These are phyloP conservation scores for Psidium guajava DNA, from an alignment of 345 rosid species.

Conservation along the genomic window DNA sequence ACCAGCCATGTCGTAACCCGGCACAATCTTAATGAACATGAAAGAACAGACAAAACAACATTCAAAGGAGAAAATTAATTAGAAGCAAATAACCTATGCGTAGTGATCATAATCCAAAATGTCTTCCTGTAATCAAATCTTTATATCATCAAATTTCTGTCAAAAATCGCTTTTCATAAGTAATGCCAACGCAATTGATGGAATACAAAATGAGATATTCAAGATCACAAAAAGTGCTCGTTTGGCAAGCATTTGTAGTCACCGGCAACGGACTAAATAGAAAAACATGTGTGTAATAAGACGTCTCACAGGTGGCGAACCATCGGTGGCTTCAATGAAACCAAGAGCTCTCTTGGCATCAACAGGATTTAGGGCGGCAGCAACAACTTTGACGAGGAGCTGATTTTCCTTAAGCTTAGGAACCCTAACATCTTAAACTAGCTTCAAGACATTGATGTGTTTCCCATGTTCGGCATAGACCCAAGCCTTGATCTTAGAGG, in stretches of 20 bases:
- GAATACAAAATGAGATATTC: background rate
- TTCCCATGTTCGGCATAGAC: conserved; percentile 58
- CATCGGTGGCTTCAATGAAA: conserved; percentile 64
- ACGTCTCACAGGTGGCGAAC: conserved; percentile 52
- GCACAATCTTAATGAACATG: conserved; percentile 42
- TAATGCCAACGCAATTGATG: background rate
- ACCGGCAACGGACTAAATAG: background rate
- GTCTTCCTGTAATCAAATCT: background rate
- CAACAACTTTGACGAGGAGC: conserved; percentile 68
- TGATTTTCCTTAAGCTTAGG: conserved; percentile 68
- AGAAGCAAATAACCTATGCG: background rate
- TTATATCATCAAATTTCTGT: background rate
- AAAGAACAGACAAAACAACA: background rate
- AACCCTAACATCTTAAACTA: conserved; percentile 44
- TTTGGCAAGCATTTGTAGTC: background rate
- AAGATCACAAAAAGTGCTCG: background rate
- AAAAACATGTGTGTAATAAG: background rate
- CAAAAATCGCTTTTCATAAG: background rate
- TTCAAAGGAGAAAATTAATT: background rate
- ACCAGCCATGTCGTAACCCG: conserved; percentile 81
- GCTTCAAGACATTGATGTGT: conserved; percentile 44
- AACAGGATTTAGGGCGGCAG: conserved; percentile 85
- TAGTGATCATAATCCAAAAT: background rate
- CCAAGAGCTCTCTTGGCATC: conserved; percentile 72
- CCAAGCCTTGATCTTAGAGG: conserved; percentile 75